Evolutionary conservation across 2,329 filamentous ascomycete species (phyloP), one percentile per base, ranked within the genome.

Genomic region (Alternaria gansuensis): DNA sequence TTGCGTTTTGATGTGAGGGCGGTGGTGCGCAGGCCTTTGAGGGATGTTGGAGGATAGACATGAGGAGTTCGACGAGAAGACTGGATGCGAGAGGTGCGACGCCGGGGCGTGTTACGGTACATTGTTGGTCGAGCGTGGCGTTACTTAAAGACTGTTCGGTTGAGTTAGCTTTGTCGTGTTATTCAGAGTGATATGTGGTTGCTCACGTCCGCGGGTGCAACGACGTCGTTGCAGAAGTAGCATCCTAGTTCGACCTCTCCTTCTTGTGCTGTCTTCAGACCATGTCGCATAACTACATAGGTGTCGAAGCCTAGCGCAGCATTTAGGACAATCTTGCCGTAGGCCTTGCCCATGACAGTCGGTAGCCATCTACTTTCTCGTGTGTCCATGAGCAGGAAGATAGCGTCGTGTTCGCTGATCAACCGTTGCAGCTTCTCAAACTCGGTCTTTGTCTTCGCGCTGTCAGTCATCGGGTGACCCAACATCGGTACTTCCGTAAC

Each of bases 191-290:
- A 50, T 28, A 55, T 41, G 51, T 57, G 60, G 59, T 23, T 4
- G 84, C 90, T 87, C 81, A 96, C 93, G 80, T 98, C 92, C 62
- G 90, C 90, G 23, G 95, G 95, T 6, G 94, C 92, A 49, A 98
- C 94, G 26, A 99, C 94, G 75, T 99, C 95, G 71, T 96, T 98
- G 80, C 95, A 99, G 78, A 98, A 99, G 77, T 99, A 99, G 79
- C 95, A 99, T 9, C 95, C 95, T 26, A 98, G 83, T 26, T 91
- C 87, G 51, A 87, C 82, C 53, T 87, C 82, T n/a, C 64, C 83
- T 10, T 85, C 64, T n/a, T 65, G 60, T 0, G 68, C 69, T 5
- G 70, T 49, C 66, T 87, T 85, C 5, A 92, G 83, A 1, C 95
- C 95, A 77, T 99, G 95, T 56, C 95, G 87, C 95, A 99, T 98